Evolutionary conservation across 192 early-diverging fungal species (phyloP), one percentile per base, ranked within the genome.

Genomic region (Coemansia sp.): DNA sequence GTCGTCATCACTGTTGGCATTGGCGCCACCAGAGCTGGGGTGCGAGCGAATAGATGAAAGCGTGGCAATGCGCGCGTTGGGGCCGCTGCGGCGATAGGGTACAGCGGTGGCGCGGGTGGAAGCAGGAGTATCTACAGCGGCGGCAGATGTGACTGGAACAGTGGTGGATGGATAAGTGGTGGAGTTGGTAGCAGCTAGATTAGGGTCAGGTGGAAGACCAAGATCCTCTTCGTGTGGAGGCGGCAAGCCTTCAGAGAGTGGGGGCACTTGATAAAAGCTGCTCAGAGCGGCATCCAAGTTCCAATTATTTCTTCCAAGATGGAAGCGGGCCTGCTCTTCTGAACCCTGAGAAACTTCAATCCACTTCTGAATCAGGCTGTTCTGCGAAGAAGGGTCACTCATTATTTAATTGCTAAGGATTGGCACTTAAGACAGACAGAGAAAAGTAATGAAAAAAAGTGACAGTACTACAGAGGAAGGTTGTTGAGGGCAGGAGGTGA

Each of bases 231-330:
- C 67, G 71, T 73, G 70, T 20, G 63, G 30, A 30, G 67, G 61
- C 0, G 76, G 77, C 54, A 80, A 64, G 23, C 74, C 82, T 56
- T 76, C 77, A 4, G 82, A 84, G 51, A 84, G 66, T 30, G 82
- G 82, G 32, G 82, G 82, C 11, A 74, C 82, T 59, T 93, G 89
- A 72, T 87, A 91, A 79, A 83, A 93, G 72, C 84, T 88, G 70
- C 84, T 86, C 31, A 87, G 64, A 1, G 90, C 91, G 5, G 83
- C 78, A 59, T 90, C 82, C 30, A 94, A 58, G 79, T 94, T 85
- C 92, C 92, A 92, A 57, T 90, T 88, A 77, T 85, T 87, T 22
- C 87, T 88, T 70, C 90, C 90, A 7, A 92, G 80, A 57, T 86
- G 92, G 72, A 92, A 92, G 29, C 80, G 71, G 10, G 91, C 91